Evolutionary conservation across 805 yeast genomes (phyloP), one percentile per base, ranked within the genome.

Genomic region (Metschnikowia proteae): DNA sequence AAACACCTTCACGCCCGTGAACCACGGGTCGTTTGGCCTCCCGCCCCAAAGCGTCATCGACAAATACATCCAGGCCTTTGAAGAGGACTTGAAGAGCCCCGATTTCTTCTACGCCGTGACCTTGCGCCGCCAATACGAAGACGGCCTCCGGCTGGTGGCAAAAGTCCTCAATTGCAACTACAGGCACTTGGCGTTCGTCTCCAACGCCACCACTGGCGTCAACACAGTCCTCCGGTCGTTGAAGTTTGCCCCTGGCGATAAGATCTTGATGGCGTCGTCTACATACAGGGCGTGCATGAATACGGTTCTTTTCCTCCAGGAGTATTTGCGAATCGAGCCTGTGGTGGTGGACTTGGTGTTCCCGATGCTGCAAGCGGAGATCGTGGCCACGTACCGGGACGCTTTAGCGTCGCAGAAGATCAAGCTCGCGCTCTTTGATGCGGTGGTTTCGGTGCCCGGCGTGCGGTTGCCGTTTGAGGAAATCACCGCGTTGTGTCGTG

Each of bases 1-100:
- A 30, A 56, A 67, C 1, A 70, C 62, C 2, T 68, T 71, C 6
- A 60, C 62, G 3, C 78, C 79, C 11, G 74, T 83, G 39, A 84
- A 84, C 62, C 83, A 83, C 59, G 89, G 89, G 6, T 77, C 86
- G 1, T 84, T 64, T 58, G 90, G 89, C 1, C 65, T 75, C 1
- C 68, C 77, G 3, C 86, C 89, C 0, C 65, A 60, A 6, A 65
- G 72, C 4, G 80, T 83, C 1, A 17, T 54, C 23, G 54, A 54
- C 34, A 44, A 41, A 31, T 52, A 45, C 38, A 25, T 33, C 38
- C 13, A 35, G 32, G 45, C 45, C 8, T 29, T 48, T 13, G 54
- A 54, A 7, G 42, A 57, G 7, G 71, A 66, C 46, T 51, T 56
- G 29, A 47, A 51, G 4, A 73, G 66, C 52, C 83, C 88, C 0